Evolutionary conservation across 345 rosid genomes (phyloP), one percentile per base, ranked within the genome.

Genomic region (Erysimum cheiranthoides): DNA sequence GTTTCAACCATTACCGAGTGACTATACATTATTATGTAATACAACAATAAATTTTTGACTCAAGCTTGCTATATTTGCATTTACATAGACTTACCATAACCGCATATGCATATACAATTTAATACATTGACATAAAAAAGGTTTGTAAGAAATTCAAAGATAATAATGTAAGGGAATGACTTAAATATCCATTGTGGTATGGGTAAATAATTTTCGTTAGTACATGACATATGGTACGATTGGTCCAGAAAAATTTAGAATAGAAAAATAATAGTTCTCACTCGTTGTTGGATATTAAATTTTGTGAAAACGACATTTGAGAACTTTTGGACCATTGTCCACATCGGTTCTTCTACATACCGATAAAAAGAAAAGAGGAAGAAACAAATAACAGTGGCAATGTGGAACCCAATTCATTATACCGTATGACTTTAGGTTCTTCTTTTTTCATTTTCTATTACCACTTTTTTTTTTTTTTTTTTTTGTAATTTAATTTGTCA

Each of bases 301-400:
- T 27, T 10, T 30, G 60, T 47, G 53, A 67, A 67, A 75, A 36
- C 11, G 61, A 74, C 59, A 27, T 53, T 53, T 10, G 8, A 13
- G 1, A 64, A n/a, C 56, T 34, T 73, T 40, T 45, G 79, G 79
- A 75, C 79, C 79, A 75, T 67, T 8, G 52, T 66, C 61, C 66
- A 57, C 54, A 57, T 66, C 72, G 35, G 25, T 17, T 75, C 25
- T 17, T 75, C 25, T 21, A 67, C 78, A 67, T 47, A 8, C 58
- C 66, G 8, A 16, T 40, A 8, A 34, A 10, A 58, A 10, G 6
- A 52, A 6, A 43, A 21, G 2, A 45, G 18, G 4, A 16, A 56
- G 14, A 17, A 38, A 43, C 43, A 74, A 8, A 7, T 46, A 47
- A 25, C 43, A 57, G 59, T n/a, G 67, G 40, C 67, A 57, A 57